Percentiles rank a stretch among this genome's conserved stretches.
phyloP scores from a whole-genome alignment of 169 alveolate genomes.

The Plasmodium adleri region DNA sequence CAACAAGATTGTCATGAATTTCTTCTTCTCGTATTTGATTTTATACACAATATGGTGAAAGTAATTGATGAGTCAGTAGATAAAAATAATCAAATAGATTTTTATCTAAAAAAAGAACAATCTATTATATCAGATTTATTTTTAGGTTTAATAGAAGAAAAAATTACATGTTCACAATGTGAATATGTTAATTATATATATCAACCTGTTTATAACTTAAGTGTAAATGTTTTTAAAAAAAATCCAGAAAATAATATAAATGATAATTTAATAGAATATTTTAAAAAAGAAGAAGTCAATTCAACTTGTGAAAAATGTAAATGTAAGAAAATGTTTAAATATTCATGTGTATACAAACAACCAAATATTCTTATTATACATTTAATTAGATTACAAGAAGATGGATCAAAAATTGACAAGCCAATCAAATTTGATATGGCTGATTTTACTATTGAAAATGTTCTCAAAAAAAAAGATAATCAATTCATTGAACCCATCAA shows the following conservation, averaged over 20 bases:
- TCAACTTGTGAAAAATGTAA: constrained; percentile 73
- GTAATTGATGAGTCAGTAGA: constrained; percentile 55
- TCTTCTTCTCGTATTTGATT: constrained; percentile 54
- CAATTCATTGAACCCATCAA: constrained; percentile 38
- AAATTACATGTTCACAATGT: constrained; percentile 71
- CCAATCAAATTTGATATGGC: constrained; percentile 44
- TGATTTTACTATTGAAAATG: constrained; percentile 49
- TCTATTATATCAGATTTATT: constrained; percentile 56
- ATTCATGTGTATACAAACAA: constrained; percentile 53
- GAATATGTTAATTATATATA: constrained; percentile 55
- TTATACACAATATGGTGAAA: constrained; percentile 67
- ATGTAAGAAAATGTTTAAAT: constrained; percentile 57
- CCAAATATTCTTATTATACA: constrained; percentile 59
- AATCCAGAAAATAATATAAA: constrained; percentile 70
- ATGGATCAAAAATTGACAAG: constrained; percentile 68
- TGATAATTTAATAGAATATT: constrained; percentile 65
- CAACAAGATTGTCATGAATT: constrained; percentile 76
- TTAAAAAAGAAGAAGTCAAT: constrained; percentile 74
- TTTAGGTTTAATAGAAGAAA: constrained; percentile 72
- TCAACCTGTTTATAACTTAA: constrained; percentile 61
- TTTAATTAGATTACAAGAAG: constrained; percentile 49
- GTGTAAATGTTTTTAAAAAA: constrained; percentile 69
- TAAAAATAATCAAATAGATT: constrained; percentile 57
- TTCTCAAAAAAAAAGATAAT: constrained; percentile 29
- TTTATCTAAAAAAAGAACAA: constrained; percentile 52